A percentile compares a stretch with the other conserved stretches of the same genome.
Evolutionary conservation across 768 basidiomycete genomes (phyloP).

Genomic region (Amanita subjunquillea): DNA sequence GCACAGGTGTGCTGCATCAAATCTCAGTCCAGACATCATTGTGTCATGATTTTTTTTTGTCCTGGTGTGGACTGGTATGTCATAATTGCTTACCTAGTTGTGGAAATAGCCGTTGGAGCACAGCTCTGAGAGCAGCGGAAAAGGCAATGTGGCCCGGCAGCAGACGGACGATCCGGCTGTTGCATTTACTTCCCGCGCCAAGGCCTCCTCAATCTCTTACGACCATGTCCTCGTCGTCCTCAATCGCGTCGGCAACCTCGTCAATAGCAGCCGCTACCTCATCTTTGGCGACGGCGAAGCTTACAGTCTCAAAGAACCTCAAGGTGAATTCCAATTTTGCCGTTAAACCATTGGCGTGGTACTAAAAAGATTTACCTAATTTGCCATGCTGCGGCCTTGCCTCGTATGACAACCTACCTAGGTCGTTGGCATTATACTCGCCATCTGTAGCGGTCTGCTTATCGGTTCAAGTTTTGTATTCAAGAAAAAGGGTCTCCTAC

Average conservation of each 20-base stretch:
- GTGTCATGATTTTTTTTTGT: too few relatives aligned
- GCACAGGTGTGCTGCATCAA: too few relatives aligned
- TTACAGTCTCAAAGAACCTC: constrained; percentile 36
- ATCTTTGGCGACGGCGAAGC: constrained; percentile 22
- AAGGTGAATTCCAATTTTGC: constrained; percentile 26
- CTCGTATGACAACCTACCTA: constrained; percentile 13
- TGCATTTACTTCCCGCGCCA: too few relatives aligned
- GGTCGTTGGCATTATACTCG: constrained; percentile 72
- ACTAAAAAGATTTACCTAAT: neutral
- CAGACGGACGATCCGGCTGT: neutral
- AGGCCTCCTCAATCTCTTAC: constrained; percentile 5
- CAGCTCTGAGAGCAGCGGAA: neutral
- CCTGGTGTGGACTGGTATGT: too few relatives aligned
- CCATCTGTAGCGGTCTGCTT: constrained; percentile 69
- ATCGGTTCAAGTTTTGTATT: constrained; percentile 93
- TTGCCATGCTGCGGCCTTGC: neutral
- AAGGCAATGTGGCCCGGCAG: neutral
- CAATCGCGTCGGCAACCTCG: constrained; percentile 23
- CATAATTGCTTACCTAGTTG: too few relatives aligned
- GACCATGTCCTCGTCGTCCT: constrained; percentile 19
- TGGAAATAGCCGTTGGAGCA: too few relatives aligned
- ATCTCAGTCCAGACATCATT: too few relatives aligned
- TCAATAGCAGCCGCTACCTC: constrained; percentile 27
- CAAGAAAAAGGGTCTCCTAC: constrained; percentile 91
- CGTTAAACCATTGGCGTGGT: neutral